Conservation (phyloP, 345 rosid genomes). For the Schrenkiella parvula region DNA sequence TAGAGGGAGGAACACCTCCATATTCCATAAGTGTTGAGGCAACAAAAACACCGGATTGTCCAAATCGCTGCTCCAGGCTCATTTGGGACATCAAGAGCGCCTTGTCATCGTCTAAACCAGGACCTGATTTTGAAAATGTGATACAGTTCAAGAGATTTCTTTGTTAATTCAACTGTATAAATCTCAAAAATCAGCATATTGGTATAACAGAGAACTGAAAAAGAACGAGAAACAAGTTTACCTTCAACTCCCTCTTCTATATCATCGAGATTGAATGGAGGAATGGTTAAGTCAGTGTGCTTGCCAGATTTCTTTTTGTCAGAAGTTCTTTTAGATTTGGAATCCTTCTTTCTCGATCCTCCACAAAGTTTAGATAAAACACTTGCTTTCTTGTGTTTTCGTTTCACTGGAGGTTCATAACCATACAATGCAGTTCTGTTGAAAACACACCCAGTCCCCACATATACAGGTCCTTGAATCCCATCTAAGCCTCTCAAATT, state of each 20-base stretch:
- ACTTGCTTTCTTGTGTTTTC: constrained; percentile 79
- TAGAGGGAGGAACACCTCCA: constrained; percentile 91
- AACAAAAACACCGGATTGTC: constrained; percentile 91
- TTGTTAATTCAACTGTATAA: too few species aligned
- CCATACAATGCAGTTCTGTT: constrained; percentile 95
- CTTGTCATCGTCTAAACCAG: constrained; percentile 97
- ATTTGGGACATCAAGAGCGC: constrained; percentile 87
- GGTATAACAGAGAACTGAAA: not conserved
- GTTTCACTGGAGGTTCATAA: constrained; percentile 89
- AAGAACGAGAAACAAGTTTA: constrained; percentile 26
- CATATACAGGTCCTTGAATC: constrained; percentile 98
- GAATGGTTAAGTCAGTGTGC: constrained; percentile 83
- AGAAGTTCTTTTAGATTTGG: constrained; percentile 65
- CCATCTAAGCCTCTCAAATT: constrained; percentile 98
- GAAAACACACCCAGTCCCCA: constrained; percentile 99
- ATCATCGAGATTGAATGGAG: constrained; percentile 87
- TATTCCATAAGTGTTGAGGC: constrained; percentile 98
- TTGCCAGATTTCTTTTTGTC: constrained; percentile 88
- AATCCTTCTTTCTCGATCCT: constrained; percentile 74
- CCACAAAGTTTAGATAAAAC: constrained; percentile 79
- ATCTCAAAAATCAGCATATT: not conserved
- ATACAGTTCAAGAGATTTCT: too few species aligned
- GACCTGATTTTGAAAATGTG: constrained; percentile 52
- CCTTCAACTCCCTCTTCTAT: constrained; percentile 99
- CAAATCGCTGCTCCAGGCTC: constrained; percentile 92